Evolutionary conservation across 371 early-diverging fungal species (phyloP).

Genomic region (Lichtheimia ornata): DNA sequence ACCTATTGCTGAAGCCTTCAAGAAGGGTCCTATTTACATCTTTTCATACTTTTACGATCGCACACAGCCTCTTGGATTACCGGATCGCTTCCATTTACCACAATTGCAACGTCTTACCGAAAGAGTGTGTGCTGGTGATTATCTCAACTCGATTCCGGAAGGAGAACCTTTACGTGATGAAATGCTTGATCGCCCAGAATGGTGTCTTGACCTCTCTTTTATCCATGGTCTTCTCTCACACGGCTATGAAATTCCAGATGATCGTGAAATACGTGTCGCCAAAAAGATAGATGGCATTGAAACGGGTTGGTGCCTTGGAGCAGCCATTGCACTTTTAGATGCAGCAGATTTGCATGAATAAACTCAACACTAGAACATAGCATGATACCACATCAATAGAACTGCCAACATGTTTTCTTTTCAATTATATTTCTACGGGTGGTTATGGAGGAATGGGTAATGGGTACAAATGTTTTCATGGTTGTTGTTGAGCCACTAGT

Average conservation of each 20-base stretch:
- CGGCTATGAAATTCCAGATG: constrained; percentile 83
- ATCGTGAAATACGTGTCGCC: constrained; percentile 75
- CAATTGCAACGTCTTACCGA: constrained; percentile 65
- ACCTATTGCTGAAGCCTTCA: constrained; percentile 66
- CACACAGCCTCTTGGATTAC: constrained; percentile 67
- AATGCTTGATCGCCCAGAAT: constrained; percentile 66
- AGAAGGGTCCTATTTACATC: constrained; percentile 82
- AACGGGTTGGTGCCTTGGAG: constrained; percentile 97
- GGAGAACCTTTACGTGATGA: constrained; percentile 46
- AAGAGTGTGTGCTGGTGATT: constrained; percentile 68
- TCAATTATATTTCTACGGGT: not conserved
- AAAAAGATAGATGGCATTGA: constrained; percentile 93
- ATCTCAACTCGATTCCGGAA: constrained; percentile 41
- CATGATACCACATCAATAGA: too few relatives aligned
- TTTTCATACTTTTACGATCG: constrained; percentile 97
- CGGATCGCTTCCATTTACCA: constrained; percentile 57
- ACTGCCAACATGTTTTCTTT: too few relatives aligned
- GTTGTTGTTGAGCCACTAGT: not conserved
- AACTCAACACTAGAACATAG: too few relatives aligned
- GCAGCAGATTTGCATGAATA: constrained; percentile 13
- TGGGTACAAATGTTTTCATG: too few relatives aligned
- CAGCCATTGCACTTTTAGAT: constrained; percentile 80
- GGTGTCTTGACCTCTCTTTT: constrained; percentile 90
- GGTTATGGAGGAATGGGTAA: not conserved
- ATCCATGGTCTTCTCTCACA: constrained; percentile 79